Percentiles rank a stretch among this genome's conserved stretches.
phyloP scores from a whole-genome alignment of 2,329 filamentous ascomycete species.

The Ophiostoma perfectum region DNA sequence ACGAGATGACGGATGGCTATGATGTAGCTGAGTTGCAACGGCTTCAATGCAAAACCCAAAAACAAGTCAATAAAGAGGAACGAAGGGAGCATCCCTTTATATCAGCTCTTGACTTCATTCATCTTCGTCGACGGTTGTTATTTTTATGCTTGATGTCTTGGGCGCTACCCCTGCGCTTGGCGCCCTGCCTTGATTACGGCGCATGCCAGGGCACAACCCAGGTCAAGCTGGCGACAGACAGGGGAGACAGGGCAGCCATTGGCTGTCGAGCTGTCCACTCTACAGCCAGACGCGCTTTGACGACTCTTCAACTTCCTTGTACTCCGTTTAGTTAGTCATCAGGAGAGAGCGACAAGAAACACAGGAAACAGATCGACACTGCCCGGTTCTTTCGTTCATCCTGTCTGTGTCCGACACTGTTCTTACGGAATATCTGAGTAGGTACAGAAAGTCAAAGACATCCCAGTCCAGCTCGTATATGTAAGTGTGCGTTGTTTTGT shows the following conservation, averaged over 20 bases:
- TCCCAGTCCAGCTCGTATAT: constrained; percentile 5
- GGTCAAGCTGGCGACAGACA: neutral
- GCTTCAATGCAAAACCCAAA: no score
- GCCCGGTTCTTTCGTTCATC: neutral
- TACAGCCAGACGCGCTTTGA: neutral
- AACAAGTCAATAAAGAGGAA: neutral
- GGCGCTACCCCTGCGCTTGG: constrained; percentile 1
- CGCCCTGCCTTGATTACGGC: constrained; percentile 5
- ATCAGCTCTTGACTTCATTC: neutral
- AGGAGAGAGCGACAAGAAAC: neutral
- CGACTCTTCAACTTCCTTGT: no score
- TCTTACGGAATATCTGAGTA: no score
- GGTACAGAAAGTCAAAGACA: no score
- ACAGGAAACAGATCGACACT: neutral
- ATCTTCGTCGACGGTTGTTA: constrained; percentile 2
- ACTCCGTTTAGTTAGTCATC: neutral
- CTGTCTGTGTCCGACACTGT: no score
- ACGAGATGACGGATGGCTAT: no score
- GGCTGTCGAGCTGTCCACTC: neutral
- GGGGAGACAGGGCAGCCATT: neutral
- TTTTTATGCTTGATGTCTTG: constrained; percentile 9
- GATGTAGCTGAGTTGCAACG: no score
- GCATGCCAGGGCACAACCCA: constrained; percentile 1
- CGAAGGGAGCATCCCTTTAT: neutral
- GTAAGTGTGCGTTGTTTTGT: neutral